Conservation (phyloP, 2,329 filamentous ascomycete species). For the Calonectria henricotiae region DNA sequence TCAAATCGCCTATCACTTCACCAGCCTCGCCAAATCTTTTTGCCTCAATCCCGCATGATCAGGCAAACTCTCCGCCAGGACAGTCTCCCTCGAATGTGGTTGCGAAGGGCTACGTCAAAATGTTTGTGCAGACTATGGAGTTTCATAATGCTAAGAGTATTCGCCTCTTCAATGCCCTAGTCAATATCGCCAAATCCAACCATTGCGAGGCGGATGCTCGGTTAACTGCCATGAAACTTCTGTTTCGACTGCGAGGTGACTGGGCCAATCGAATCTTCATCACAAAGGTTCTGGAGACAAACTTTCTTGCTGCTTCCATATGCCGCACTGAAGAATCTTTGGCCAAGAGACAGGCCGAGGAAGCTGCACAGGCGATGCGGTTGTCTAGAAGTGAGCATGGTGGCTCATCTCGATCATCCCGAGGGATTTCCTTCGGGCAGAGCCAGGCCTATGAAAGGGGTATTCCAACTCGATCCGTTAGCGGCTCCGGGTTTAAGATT, state of each 20-base stretch:
- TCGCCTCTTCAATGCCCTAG: slow-evolving; percentile 74
- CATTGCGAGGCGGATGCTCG: slow-evolving; percentile 79
- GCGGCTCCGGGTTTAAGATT: slow-evolving; percentile 59
- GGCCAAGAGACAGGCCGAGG: slow-evolving; percentile 68
- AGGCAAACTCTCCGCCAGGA: slow-evolving; percentile 49
- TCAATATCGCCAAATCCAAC: slow-evolving; percentile 75
- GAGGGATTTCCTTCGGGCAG: slow-evolving; percentile 71
- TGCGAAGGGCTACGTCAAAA: slow-evolving; percentile 78
- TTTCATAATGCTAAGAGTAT: slow-evolving; percentile 76
- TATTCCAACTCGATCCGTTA: slow-evolving; percentile 61
- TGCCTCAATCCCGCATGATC: slow-evolving; percentile 45
- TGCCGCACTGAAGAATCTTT: slow-evolving; percentile 75
- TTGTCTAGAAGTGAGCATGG: slow-evolving; percentile 64
- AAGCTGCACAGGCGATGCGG: slow-evolving; percentile 65
- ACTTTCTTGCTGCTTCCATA: slow-evolving; percentile 80
- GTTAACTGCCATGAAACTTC: slow-evolving; percentile 81
- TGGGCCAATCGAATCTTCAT: slow-evolving; percentile 84
- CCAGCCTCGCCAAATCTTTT: slow-evolving; percentile 50
- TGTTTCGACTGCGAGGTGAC: slow-evolving; percentile 89
- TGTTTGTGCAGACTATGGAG: slow-evolving; percentile 84
- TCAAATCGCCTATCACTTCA: slow-evolving; percentile 62
- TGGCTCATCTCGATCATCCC: slow-evolving; percentile 59
- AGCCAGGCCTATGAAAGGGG: slow-evolving; percentile 63
- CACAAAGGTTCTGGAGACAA: slow-evolving; percentile 79
- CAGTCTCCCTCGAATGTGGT: slow-evolving; percentile 80